Evolutionary conservation across 129 eudicot genomes (phyloP), one percentile per base, ranked within the genome.

Genomic region (Calendula officinalis): DNA sequence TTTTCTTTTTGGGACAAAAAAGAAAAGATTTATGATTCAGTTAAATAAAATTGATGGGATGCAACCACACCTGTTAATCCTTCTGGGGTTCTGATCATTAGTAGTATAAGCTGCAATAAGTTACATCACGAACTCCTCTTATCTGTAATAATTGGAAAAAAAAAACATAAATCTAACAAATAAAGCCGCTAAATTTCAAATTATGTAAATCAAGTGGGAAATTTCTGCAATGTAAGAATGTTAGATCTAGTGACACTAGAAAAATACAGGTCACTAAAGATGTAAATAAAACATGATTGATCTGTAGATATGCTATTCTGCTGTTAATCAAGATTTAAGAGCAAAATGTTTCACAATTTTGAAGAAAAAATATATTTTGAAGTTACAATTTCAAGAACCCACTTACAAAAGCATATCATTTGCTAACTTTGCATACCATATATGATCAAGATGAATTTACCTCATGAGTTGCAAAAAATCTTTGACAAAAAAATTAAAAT

Each of bases 301-400:
- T 16, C 48, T 39, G 42, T 30, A 55, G 78, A 37, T 70, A 56
- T 50, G 65, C 32, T 15, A 59, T 64, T 70, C 62, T 50, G 65
- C 32, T 15, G 54, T 64, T 22, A 58, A 36, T 45, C 12, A 39
- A 67, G 8, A 58, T 16, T 45, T 22, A 39, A 67, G 8, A 67
- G 43, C 53, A 6, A 10, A n/a, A 58, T 57, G 13, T 56, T 12
- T 6, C 22, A 35, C 3, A 69, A 57, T 46, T 56, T 13, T 8
- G 45, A 56, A 56, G 32, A 55, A 43, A 27, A 17, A 53, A 15
- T 27, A 32, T 9, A 1, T 3, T 30, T 32, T 9, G 8, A 13
- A 15, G 17, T 30, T 51, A 38, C 41, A 37, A 5, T 50, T 66
- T 50, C 17, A 50, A 66, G 49, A 50, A 66, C 60, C 70, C 49